Conservation (phyloP, 2,329 filamentous ascomycete species). For the Aspergillus novofumigatus region DNA sequence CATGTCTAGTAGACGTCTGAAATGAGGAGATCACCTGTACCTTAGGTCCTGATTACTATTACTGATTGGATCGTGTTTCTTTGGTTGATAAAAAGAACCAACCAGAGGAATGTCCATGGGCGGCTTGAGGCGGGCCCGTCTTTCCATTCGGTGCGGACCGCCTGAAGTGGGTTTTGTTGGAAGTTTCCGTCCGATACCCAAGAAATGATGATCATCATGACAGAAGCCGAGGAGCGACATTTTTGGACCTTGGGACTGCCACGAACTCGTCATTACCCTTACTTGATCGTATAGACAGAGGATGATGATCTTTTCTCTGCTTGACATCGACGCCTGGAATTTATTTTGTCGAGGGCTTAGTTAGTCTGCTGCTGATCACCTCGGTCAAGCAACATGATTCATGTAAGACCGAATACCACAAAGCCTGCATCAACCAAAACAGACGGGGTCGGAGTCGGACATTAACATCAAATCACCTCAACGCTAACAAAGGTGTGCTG, state of each 20-base stretch:
- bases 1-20: background rate
- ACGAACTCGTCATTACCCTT: background rate
- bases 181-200: slow-evolving; percentile 4
- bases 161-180: slow-evolving; percentile 4
- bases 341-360: too few relatives aligned
- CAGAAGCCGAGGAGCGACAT: background rate
- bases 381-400: background rate
- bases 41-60: background rate
- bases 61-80: background rate
- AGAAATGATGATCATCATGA: background rate
- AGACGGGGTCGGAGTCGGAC: background rate
- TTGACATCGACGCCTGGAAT: background rate
- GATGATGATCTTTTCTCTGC: background rate
- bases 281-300: background rate
- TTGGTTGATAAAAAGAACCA: background rate
- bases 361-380: too few relatives aligned
- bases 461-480: background rate
- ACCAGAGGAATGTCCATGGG: slow-evolving; percentile 3
- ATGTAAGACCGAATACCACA: background rate
- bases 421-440: background rate
- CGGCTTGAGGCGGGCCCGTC: slow-evolving; percentile 11
- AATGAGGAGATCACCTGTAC: background rate
- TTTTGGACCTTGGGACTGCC: background rate
- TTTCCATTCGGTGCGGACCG: slow-evolving; percentile 17
- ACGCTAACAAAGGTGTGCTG: background rate